These are phyloP conservation scores for Rutstroemia sp. DNA, from an alignment of 2,329 filamentous ascomycete genomes.

Conservation along the genomic window DNA sequence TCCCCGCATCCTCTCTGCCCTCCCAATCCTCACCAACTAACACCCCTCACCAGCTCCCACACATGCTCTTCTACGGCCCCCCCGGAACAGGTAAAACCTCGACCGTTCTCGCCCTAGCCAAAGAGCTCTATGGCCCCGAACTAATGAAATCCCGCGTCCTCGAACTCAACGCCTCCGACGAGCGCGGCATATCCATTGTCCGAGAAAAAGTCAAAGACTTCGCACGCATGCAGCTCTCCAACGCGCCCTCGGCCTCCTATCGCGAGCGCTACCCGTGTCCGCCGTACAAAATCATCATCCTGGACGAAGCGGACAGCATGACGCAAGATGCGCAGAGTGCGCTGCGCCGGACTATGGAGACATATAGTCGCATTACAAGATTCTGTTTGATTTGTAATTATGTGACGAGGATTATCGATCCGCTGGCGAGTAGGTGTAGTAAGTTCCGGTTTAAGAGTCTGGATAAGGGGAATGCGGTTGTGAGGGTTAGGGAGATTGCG, in stretches of 20 bases:
- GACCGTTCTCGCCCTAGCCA: slow-evolving; percentile 92
- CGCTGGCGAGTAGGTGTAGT: slow-evolving; percentile 83
- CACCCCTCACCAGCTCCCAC: slow-evolving; percentile 59
- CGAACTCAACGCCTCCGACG: slow-evolving; percentile 97
- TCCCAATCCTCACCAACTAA: slow-evolving; percentile 13
- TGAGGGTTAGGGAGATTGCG: slow-evolving; percentile 76
- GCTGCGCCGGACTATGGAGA: slow-evolving; percentile 93
- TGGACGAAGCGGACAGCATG: slow-evolving; percentile 98
- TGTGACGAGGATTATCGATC: slow-evolving; percentile 96
- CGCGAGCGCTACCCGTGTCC: slow-evolving; percentile 78
- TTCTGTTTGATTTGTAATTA: slow-evolving; percentile 99
- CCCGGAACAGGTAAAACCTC: slow-evolving; percentile 97
- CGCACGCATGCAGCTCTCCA: slow-evolving; percentile 86
- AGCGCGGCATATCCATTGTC: slow-evolving; percentile 94
- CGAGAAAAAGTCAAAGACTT: slow-evolving; percentile 98
- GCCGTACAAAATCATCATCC: slow-evolving; percentile 97
- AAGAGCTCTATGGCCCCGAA: slow-evolving; percentile 94
- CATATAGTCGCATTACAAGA: slow-evolving; percentile 89
- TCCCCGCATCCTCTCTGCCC: background rate
- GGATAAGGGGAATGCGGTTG: slow-evolving; percentile 76
- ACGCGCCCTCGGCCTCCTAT: slow-evolving; percentile 56
- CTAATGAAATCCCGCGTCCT: slow-evolving; percentile 92
- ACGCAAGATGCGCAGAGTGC: slow-evolving; percentile 96
- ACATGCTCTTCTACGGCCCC: slow-evolving; percentile 99
- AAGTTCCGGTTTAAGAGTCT: slow-evolving; percentile 98